Conservation (phyloP, 1,284 basidiomycete genomes). For the Coniophora puteana region DNA sequence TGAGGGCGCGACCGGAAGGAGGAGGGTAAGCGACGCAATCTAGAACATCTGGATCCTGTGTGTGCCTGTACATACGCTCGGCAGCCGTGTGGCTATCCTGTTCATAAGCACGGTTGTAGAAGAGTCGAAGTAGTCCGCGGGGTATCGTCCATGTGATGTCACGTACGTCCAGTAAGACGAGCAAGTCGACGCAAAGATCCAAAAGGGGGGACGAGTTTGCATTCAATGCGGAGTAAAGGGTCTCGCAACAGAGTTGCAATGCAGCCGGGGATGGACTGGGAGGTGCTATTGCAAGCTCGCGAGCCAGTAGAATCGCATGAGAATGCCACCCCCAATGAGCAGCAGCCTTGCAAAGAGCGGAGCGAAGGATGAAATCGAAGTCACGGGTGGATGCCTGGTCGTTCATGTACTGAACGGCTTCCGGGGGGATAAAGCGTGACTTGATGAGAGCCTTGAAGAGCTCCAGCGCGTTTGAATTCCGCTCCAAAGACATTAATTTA, state of each 20-base stretch:
- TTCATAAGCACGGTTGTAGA: conserved; percentile 38
- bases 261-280: conserved; percentile 25
- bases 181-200: no score
- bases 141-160: conserved; percentile 18
- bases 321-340: conserved; percentile 46
- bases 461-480: conserved; percentile 31
- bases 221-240: conserved; percentile 36
- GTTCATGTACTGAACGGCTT: conserved; percentile 33
- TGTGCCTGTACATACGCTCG: conserved; percentile 37
- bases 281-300: no score
- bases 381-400: conserved; percentile 31
- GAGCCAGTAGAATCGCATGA: conserved; percentile 36
- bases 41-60: conserved; percentile 29
- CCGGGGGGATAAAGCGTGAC: conserved; percentile 29
- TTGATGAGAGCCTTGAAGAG: conserved; percentile 42
- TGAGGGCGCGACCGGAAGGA: conserved; percentile 40
- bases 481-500: conserved; percentile 29
- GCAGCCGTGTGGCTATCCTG: conserved; percentile 30
- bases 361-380: conserved; percentile 40
- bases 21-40: conserved; percentile 38
- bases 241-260: conserved; percentile 26
- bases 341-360: conserved; percentile 43
- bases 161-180: conserved; percentile 30
- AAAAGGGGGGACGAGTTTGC: conserved; percentile 24
- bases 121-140: conserved; percentile 33